Conservation (phyloP, 1,284 basidiomycete genomes). For the Trichosporon ovoides region DNA sequence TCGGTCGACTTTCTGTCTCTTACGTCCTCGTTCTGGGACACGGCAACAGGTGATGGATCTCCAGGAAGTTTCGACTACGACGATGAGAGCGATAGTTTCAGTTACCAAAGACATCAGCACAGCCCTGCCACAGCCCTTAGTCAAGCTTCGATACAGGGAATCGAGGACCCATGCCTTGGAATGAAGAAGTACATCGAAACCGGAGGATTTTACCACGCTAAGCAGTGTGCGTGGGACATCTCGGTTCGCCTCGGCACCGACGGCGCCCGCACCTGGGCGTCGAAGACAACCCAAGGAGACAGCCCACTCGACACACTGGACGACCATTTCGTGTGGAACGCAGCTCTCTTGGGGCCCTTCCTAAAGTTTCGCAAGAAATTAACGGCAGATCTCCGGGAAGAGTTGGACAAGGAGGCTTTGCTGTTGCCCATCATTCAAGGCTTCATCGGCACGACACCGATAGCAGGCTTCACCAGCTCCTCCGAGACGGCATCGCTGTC, state of each 20-base stretch:
- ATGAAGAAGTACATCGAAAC: conserved; percentile 86
- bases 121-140: background rate
- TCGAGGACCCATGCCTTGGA: conserved; percentile 84
- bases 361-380: conserved; percentile 39
- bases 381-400: conserved; percentile 47
- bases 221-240: conserved; percentile 78
- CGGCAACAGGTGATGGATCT: conserved; percentile 27
- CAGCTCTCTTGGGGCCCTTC: conserved; percentile 39
- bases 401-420: conserved; percentile 46
- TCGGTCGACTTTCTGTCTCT: conserved; percentile 52
- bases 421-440: conserved; percentile 85
- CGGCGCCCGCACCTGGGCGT: conserved; percentile 23
- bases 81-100: conserved; percentile 12
- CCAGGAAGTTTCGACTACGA: conserved; percentile 23
- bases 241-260: conserved; percentile 64
- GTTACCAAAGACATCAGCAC: background rate
- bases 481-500: conserved; percentile 54
- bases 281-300: conserved; percentile 2
- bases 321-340: conserved; percentile 60
- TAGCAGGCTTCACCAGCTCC: conserved; percentile 16
- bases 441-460: conserved; percentile 59
- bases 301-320: conserved; percentile 63
- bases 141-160: conserved; percentile 48
- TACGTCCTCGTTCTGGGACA: conserved; percentile 48
- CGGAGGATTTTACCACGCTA: conserved; percentile 89